Conservation (phyloP, 345 rosid genomes). For the Hypericum perforatum region DNA sequence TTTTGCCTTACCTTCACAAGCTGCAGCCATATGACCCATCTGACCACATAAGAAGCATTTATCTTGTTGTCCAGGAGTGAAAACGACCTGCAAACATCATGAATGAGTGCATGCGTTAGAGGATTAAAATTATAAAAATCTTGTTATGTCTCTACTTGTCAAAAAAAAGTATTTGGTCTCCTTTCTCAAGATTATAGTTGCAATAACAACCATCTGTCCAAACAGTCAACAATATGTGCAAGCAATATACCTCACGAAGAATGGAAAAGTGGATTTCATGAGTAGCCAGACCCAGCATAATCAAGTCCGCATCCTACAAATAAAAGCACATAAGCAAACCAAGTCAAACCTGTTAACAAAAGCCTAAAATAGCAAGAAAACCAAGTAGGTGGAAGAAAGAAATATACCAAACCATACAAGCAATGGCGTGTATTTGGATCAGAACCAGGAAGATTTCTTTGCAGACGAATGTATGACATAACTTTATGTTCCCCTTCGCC, state of each 20-base stretch:
- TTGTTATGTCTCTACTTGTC: too few species aligned
- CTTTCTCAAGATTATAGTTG: too few species aligned
- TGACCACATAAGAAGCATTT: constrained; percentile 96
- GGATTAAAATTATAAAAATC: not conserved
- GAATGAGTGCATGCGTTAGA: not conserved
- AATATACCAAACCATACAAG: constrained; percentile 87
- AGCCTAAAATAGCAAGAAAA: not conserved
- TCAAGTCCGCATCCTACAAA: constrained; percentile 90
- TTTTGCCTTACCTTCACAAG: constrained; percentile 84
- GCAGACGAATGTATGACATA: constrained; percentile 83
- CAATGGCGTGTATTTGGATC: constrained; percentile 89
- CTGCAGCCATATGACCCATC: constrained; percentile 79
- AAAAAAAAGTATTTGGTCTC: too few species aligned
- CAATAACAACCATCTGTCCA: not conserved
- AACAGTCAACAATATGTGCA: not conserved
- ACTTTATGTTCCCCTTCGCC: constrained; percentile 99
- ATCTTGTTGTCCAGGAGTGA: constrained; percentile 64
- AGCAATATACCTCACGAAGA: constrained; percentile 73
- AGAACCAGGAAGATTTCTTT: constrained; percentile 79
- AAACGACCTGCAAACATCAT: constrained; percentile 46
- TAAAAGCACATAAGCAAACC: constrained; percentile 12
- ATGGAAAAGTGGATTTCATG: constrained; percentile 91
- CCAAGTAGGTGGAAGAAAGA: constrained; percentile 17
- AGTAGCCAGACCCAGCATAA: constrained; percentile 93
- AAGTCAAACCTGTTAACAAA: constrained; percentile 7